Evolutionary conservation across 225 moss, liverwort and hornwort species (phyloP), one percentile per base, ranked within the genome.

Genomic region (Sphagnum tenellum): DNA sequence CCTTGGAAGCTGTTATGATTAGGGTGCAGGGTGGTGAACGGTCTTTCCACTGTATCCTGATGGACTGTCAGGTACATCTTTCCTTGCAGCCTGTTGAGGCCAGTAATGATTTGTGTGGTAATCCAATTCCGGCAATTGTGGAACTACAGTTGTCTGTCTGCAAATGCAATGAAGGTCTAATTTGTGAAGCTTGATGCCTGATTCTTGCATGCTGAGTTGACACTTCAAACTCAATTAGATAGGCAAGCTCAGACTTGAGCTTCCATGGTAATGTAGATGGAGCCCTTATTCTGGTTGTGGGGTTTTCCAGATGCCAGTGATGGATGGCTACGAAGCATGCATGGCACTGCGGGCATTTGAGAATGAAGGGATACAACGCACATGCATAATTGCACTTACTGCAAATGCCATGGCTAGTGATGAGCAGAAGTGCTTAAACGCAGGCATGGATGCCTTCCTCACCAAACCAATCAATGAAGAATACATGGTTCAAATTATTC

Each of bases 341-440:
- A 83, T 68, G 63, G 88, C 88, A 47, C 68, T 90, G 48, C 74
- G 90, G 44, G 79, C 81, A 29, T 75, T 73, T 29, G 90, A 90
- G 67, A 55, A 63, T n/a, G 81, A 81, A 46, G 76, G 75, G 64
- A 69, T 71, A 62, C 88, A 88, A 65, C 83, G 81, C 46, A 90
- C 90, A 4, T 72, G 74, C 52, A 86, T 90, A 46, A 81, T 90
- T 61, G 90, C 90, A 53, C 68, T 90, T 52, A 90, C 90, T 49
- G 90, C 90, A 4, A 90, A 90, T 67, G 90, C 90, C 9, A 90
- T 90, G 90, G 88, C 88, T 3, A 83, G 88, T 64, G 90, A 90
- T 70, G 85, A 88, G 70, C 77, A 88, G 66, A 88, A 78, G 63
- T 90, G 90, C 66, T 65, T 83, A 13, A 61, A 66, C 64, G 88